Conservation (phyloP, 1,284 basidiomycete genomes). For the Jaminaea rosea region DNA sequence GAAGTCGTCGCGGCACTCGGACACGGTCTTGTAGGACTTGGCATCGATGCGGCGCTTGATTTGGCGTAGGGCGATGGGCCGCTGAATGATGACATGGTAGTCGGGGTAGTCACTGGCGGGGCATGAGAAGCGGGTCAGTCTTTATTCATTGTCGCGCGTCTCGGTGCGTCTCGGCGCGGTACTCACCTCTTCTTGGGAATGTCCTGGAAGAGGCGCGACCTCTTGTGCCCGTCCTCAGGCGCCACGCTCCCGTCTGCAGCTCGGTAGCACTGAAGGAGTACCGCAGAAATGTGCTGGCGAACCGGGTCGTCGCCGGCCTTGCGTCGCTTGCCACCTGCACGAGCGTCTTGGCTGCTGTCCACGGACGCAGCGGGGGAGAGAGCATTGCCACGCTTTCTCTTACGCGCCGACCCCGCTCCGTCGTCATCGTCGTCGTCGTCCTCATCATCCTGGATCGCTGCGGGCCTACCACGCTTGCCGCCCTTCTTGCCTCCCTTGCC, state of each 20-base stretch:
- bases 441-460: conserved; percentile 1
- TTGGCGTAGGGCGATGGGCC: conserved; percentile 76
- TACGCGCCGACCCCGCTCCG: conserved; percentile 14
- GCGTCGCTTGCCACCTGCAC: conserved; percentile 59
- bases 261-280: conserved; percentile 69
- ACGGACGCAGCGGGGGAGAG: conserved; percentile 13
- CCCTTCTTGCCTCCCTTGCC: conserved; percentile 12
- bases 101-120: conserved; percentile 91
- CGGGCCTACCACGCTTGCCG: not conserved
- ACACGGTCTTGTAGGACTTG: conserved; percentile 66
- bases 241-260: conserved; percentile 52
- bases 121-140: no score
- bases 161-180: no score
- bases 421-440: conserved; percentile 11
- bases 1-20: conserved; percentile 70
- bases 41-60: conserved; percentile 73
- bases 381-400: conserved; percentile 28
- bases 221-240: conserved; percentile 50
- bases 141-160: no score
- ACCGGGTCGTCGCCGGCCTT: conserved; percentile 53
- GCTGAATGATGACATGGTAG: conserved; percentile 66
- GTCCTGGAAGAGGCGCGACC: conserved; percentile 46
- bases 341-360: conserved; percentile 9
- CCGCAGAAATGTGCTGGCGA: conserved; percentile 63
- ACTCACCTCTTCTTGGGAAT: conserved; percentile 52